phyloP scores from a whole-genome alignment of 2,329 filamentous ascomycete species.

The Sclerotinia glacialis region DNA sequence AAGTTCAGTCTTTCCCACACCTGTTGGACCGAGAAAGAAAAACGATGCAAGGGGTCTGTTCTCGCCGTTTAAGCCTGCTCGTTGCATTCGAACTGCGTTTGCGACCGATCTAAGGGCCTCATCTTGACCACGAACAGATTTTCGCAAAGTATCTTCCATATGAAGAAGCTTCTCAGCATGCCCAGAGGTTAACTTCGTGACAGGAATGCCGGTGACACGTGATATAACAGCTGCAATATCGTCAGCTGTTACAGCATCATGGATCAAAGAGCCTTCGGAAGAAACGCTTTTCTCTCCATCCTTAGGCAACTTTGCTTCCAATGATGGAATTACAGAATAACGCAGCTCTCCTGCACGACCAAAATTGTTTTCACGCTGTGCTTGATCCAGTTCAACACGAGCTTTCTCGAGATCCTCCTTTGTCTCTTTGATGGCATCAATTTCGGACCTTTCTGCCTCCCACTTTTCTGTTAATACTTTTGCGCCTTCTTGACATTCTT shows the following conservation, averaged over 20 bases:
- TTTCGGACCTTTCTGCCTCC: conserved; percentile 84
- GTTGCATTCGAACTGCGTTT: conserved; percentile 89
- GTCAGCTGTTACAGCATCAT: conserved; percentile 92
- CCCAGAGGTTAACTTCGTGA: conserved; percentile 86
- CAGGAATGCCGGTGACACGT: conserved; percentile 76
- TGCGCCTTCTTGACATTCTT: conserved; percentile 73
- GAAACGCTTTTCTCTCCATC: conserved; percentile 53
- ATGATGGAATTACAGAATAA: conserved; percentile 78
- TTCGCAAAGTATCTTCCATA: conserved; percentile 86
- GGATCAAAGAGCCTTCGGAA: conserved; percentile 60
- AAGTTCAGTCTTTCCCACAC: conserved; percentile 94
- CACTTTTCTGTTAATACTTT: conserved; percentile 74
- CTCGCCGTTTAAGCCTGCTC: conserved; percentile 86
- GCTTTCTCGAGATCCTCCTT: conserved; percentile 89
- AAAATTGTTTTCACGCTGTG: conserved; percentile 80
- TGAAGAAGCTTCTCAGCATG: conserved; percentile 92
- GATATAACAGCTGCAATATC: conserved; percentile 93
- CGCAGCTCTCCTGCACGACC: conserved; percentile 85
- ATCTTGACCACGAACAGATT: conserved; percentile 87
- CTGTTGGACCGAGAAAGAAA: conserved; percentile 96
- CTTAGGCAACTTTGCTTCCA: conserved; percentile 76
- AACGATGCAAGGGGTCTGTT: conserved; percentile 90
- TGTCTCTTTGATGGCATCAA: conserved; percentile 80
- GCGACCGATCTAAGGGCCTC: conserved; percentile 89
- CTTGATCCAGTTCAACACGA: conserved; percentile 79